Conservation (phyloP, 306 rosid species). For the Betula pendula region DNA sequence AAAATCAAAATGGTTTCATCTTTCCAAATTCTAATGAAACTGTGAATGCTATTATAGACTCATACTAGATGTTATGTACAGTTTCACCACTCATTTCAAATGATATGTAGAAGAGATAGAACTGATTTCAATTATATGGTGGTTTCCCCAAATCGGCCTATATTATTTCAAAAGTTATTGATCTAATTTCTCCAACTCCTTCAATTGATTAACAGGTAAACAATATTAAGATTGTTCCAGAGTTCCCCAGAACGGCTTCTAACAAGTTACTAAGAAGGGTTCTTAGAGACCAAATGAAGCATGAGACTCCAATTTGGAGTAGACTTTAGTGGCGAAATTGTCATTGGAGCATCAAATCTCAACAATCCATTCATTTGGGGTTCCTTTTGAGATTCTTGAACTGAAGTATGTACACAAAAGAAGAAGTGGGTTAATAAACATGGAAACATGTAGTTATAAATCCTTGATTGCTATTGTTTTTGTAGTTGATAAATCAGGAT, state of each 20-base stretch:
- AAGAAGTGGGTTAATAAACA: background rate
- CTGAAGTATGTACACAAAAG: background rate
- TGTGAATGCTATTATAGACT: background rate
- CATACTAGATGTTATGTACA: background rate
- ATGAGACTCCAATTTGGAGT: slow-evolving; percentile 56
- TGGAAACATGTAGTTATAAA: background rate
- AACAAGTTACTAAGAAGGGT: slow-evolving; percentile 81
- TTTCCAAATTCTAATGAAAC: background rate
- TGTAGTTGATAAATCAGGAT: background rate
- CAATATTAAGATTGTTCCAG: slow-evolving; percentile 52
- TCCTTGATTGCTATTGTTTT: background rate
- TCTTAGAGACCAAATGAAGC: slow-evolving; percentile 76
- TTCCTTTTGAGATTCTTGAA: background rate
- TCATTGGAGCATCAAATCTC: background rate
- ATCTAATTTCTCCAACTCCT: slow-evolving; percentile 3
- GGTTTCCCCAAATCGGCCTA: slow-evolving; percentile 11
- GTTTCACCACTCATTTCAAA: slow-evolving; percentile 13
- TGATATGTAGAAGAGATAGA: slow-evolving; percentile 7
- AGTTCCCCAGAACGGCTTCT: slow-evolving; percentile 80
- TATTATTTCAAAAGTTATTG: slow-evolving; percentile 1
- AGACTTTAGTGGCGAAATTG: slow-evolving; percentile 41
- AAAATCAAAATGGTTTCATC: background rate
- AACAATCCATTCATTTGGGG: background rate
- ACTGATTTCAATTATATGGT: slow-evolving; percentile 4
- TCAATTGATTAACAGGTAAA: slow-evolving; percentile 49